Evolutionary conservation across 768 basidiomycete genomes (phyloP), one percentile per base, ranked within the genome.

Genomic region (Chalciporus pseudorubinellus): DNA sequence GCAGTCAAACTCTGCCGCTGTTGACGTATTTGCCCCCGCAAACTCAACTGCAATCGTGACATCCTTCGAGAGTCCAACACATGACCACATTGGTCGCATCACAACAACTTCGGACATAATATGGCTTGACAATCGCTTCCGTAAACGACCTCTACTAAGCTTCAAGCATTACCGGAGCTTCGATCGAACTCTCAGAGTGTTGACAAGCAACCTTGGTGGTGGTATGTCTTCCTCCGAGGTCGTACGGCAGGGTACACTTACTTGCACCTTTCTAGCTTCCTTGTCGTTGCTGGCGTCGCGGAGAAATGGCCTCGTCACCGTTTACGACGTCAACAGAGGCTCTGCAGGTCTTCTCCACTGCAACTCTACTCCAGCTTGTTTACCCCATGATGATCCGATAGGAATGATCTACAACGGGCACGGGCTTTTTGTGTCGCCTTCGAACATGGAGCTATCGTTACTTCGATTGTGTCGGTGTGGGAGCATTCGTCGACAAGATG

Each of bases 61-160:
- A 1, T 81, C 77, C 21, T 68, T 84, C 31, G 82, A 83, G 55
- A 66, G 74, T 52, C 62, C 70, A 16, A 56, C 56, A 6, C 60
- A 66, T 6, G 75, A 80, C 51, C 62, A 77, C 40, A 64, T 84
- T 34, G 59, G 84, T 26, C 76, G 79, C 3, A 56, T 88, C 3
- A 77, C 75, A 26, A 81, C 87, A 1, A 91, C 87, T 1, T 72
- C 70, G 1, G 75, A 85, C 40, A 58, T 91, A 14, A 56, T 84
- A 13, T 92, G 89, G 89, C 63, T 91, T 24, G 89, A 92, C 60
- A 70, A 74, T 24, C 78, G 89, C 28, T 78, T 75, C 58, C 67
- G 76, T n/a, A 63, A 63, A 20, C 80, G 70, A 52, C 85, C 88
- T 6, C 60, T 91, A 4, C 57, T 92, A 9, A 79, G 77, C 4